These are phyloP conservation scores for Anisodus acutangulus DNA, from an alignment of 257 asterid species.

Conservation along the genomic window DNA sequence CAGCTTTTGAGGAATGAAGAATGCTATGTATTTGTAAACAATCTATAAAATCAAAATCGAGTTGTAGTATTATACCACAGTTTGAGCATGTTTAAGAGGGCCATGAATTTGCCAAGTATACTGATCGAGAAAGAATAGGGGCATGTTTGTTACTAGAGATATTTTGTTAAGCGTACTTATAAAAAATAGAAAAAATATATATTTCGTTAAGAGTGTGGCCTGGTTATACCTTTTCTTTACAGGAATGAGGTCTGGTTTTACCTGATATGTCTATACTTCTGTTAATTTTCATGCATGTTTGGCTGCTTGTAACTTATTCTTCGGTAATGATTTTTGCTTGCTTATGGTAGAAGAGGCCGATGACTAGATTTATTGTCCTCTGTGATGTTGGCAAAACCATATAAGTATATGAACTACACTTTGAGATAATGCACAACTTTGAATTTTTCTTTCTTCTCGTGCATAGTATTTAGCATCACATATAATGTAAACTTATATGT, in stretches of 20 bases:
- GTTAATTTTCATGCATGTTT: background rate
- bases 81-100: background rate
- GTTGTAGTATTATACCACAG: background rate
- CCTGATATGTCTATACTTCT: background rate
- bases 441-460: background rate
- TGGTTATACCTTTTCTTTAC: conserved; percentile 9
- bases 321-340: background rate
- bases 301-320: background rate
- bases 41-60: background rate
- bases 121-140: background rate
- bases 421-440: no score
- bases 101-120: background rate
- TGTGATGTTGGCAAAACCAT: background rate
- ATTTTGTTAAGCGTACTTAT: background rate
- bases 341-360: background rate
- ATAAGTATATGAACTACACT: background rate
- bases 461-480: background rate
- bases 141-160: background rate
- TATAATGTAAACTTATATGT: background rate
- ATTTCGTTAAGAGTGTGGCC: background rate
- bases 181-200: background rate
- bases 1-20: background rate
- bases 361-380: background rate
- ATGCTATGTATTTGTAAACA: background rate
- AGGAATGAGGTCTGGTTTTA: background rate